These are phyloP conservation scores for Crepidotus variabilis DNA, from an alignment of 768 basidiomycete species.

Conservation along the genomic window DNA sequence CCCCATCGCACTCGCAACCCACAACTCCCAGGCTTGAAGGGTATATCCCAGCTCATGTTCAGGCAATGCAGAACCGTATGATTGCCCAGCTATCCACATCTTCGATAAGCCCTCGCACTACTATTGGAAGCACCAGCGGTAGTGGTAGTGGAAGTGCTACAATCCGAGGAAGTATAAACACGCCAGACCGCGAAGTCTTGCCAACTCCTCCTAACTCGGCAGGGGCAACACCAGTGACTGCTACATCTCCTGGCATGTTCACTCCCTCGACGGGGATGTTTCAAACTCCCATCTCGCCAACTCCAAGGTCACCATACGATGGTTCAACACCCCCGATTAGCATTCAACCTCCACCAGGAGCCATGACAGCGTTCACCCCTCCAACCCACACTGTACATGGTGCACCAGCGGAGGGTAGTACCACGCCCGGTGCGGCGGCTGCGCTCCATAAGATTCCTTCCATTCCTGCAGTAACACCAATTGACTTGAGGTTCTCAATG, in stretches of 20 bases:
- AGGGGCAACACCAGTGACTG: slow-evolving; percentile 2
- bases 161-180: neutral
- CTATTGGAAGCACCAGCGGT: slow-evolving; percentile 1
- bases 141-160: neutral
- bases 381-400: slow-evolving; percentile 6
- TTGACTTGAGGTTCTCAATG: slow-evolving; percentile 57
- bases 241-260: slow-evolving; percentile 15
- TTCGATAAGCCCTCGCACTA: neutral
- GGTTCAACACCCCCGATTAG: slow-evolving; percentile 4
- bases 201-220: neutral
- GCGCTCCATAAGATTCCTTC: slow-evolving; percentile 32
- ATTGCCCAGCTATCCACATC: slow-evolving; percentile 7
- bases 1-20: slow-evolving; percentile 5
- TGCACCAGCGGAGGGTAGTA: neutral
- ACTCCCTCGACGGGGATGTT: slow-evolving; percentile 17
- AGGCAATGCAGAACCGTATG: neutral
- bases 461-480: slow-evolving; percentile 40
- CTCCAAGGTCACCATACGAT: slow-evolving; percentile 12
- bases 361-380: slow-evolving; percentile 9
- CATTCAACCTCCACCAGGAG: slow-evolving; percentile 16
- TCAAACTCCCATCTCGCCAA: slow-evolving; percentile 21
- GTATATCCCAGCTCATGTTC: slow-evolving; percentile 1
- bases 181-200: neutral
- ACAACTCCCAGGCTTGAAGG: slow-evolving; percentile 4
- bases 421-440: slow-evolving; percentile 1